phyloP scores from a whole-genome alignment of 805 yeast genomes.

The Candida berthetii region DNA sequence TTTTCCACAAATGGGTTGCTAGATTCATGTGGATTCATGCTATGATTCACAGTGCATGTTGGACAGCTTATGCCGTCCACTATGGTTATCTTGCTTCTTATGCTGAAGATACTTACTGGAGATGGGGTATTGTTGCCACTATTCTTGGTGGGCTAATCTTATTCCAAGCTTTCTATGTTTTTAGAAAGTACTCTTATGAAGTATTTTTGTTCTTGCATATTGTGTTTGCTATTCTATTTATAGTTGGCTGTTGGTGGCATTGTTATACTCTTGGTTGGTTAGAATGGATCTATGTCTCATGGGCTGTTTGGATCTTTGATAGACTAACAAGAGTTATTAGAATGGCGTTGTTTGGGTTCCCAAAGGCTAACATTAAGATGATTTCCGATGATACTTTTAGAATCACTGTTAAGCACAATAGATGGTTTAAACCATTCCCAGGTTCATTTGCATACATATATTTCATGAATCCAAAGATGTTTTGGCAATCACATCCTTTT shows the following conservation, averaged over 20 bases:
- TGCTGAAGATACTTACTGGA: slow-evolving; percentile 6
- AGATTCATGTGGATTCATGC: slow-evolving; percentile 29
- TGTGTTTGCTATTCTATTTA: slow-evolving; percentile 44
- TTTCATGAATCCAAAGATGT: slow-evolving; percentile 42
- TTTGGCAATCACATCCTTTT: slow-evolving; percentile 77
- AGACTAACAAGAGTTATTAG: slow-evolving; percentile 38
- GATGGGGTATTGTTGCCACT: slow-evolving; percentile 26
- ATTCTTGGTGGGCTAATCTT: slow-evolving; percentile 32
- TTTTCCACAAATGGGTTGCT: slow-evolving; percentile 61
- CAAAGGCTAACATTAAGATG: slow-evolving; percentile 11
- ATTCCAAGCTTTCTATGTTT: slow-evolving; percentile 36
- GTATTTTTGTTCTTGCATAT: slow-evolving; percentile 53
- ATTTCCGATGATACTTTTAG: slow-evolving; percentile 38
- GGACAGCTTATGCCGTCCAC: slow-evolving; percentile 9
- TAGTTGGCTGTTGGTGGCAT: slow-evolving; percentile 55
- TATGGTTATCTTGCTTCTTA: slow-evolving; percentile 19
- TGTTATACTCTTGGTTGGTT: slow-evolving; percentile 44
- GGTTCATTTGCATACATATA: slow-evolving; percentile 53
- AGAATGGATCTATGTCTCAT: slow-evolving; percentile 20
- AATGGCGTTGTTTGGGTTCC: slow-evolving; percentile 14
- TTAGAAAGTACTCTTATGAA: slow-evolving; percentile 57
- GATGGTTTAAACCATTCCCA: slow-evolving; percentile 44
- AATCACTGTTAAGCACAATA: slow-evolving; percentile 25
- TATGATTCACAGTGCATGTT: slow-evolving; percentile 12
- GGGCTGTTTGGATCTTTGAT: slow-evolving; percentile 41